A percentile compares a stretch with the other conserved stretches of the same genome.
phyloP scores from a whole-genome alignment of 257 asterid species.

The Petunia secreta region DNA sequence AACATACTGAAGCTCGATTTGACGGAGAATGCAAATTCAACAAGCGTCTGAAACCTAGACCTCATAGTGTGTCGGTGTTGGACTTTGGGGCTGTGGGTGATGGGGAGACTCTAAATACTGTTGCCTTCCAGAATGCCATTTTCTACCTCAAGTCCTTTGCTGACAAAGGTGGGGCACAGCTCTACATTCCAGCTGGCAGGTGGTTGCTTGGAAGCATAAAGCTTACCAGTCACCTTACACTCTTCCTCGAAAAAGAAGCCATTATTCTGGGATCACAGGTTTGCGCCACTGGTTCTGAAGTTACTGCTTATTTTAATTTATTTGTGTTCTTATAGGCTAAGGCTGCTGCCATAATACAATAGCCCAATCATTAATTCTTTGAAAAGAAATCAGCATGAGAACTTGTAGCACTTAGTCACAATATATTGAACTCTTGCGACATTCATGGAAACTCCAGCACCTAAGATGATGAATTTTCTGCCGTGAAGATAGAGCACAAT shows the following conservation, averaged over 20 bases:
- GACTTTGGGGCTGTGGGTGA: conserved; percentile 53
- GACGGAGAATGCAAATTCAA: conserved; percentile 34
- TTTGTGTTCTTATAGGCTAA: not conserved
- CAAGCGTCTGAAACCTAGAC: conserved; percentile 40
- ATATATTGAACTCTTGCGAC: not conserved
- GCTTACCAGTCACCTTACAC: conserved; percentile 84
- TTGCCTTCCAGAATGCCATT: conserved; percentile 82
- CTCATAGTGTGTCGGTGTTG: conserved; percentile 40
- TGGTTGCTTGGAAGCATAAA: conserved; percentile 82
- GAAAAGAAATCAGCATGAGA: not conserved
- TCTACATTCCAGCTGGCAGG: conserved; percentile 73
- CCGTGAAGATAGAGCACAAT: not conserved
- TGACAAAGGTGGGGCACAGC: conserved; percentile 89
- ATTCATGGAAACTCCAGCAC: conserved; percentile 1
- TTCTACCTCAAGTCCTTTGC: conserved; percentile 80
- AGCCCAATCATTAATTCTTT: not conserved
- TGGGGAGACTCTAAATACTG: conserved; percentile 60
- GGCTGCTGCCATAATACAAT: not conserved
- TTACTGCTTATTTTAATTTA: conserved; percentile 1
- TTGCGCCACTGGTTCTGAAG: conserved; percentile 12
- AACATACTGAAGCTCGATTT: conserved; percentile 28
- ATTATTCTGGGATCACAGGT: conserved; percentile 79
- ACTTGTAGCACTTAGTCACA: not conserved
- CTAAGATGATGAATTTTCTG: not conserved
- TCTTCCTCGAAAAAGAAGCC: conserved; percentile 78